phyloP scores from a whole-genome alignment of 2,329 filamentous ascomycete genomes.

The Paracoccidioides brasiliensis region DNA sequence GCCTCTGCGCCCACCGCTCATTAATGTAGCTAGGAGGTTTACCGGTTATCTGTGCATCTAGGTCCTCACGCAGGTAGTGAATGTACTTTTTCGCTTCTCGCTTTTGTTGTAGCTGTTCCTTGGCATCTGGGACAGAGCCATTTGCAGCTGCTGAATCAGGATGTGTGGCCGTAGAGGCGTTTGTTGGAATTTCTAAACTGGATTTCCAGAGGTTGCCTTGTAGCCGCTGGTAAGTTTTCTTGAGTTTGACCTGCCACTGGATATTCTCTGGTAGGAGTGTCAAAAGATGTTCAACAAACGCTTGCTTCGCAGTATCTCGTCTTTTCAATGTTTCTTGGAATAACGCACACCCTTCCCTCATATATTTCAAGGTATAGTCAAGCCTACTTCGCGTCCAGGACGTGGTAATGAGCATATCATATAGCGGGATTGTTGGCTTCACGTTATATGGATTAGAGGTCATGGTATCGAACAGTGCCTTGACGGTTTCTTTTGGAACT shows the following conservation, averaged over 20 bases:
- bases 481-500: constrained; percentile 34
- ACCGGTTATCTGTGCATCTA: neutral
- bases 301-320: constrained; percentile 8
- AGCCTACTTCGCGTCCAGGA: constrained; percentile 13
- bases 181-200: neutral
- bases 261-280: neutral
- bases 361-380: constrained; percentile 16
- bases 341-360: constrained; percentile 20
- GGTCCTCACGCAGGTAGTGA: neutral
- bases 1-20: neutral
- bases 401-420: constrained; percentile 24
- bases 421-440: constrained; percentile 45
- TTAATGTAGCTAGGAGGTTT: neutral
- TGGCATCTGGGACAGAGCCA: neutral
- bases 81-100: neutral
- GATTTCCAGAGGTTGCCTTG: neutral
- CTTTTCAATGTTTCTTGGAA: constrained; percentile 18
- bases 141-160: neutral
- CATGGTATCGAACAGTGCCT: constrained; percentile 48
- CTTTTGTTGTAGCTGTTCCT: neutral
- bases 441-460: constrained; percentile 44
- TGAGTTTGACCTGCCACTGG: neutral
- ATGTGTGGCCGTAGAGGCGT: neutral
- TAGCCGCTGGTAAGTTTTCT: neutral
- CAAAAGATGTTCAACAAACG: neutral